Evolutionary conservation across 345 rosid genomes (phyloP), one percentile per base, ranked within the genome.

Genomic region (Eucalyptus marginata): DNA sequence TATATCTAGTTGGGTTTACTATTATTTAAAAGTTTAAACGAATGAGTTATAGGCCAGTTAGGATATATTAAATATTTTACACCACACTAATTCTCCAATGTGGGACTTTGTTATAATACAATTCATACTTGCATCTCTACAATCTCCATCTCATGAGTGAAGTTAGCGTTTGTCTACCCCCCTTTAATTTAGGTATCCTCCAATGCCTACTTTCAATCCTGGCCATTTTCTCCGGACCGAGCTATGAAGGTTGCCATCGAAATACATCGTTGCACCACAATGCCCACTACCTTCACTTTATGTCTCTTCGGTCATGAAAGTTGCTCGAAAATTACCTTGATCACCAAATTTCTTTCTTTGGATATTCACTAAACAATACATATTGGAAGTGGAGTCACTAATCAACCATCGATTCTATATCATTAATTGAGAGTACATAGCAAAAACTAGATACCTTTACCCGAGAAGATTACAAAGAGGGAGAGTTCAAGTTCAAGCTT

Each of bases 401-500:
- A 71, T 71, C 5, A 71, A 36, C 7, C 46, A 17, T 13, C 0
- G 1, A 6, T 46, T 71, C 0, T 10, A 18, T 36, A 18, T 5
- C 7, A 33, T 36, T 18, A 33, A 15, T 18, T 36, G 18, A 5
- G 46, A 5, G 13, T 0, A 43, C 25, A 10, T 3, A 36, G 4
- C 2, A 71, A 7, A 36, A 71, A 20, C 4, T 8, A 12, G 24
- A 71, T 71, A 20, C 14, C 13, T 71, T 71, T 4, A 18, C 46
- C 2, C 0, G 3, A 0, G 25, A 71, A 71, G 46, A 71, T 16
- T 43, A 71, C 46, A 13, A 71, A 33, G 46, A 71, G 46, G 12
- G 13, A 71, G 81, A 71, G 81, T 2, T 22, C 25, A 36, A 33
- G 8, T 71, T 12, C 81, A 5, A 71, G 24, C 81, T 71, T 6